Base-by-base conservation (phyloP, 1,284 basidiomycete genomes). In the Ceratobasidium sp. region DNA sequence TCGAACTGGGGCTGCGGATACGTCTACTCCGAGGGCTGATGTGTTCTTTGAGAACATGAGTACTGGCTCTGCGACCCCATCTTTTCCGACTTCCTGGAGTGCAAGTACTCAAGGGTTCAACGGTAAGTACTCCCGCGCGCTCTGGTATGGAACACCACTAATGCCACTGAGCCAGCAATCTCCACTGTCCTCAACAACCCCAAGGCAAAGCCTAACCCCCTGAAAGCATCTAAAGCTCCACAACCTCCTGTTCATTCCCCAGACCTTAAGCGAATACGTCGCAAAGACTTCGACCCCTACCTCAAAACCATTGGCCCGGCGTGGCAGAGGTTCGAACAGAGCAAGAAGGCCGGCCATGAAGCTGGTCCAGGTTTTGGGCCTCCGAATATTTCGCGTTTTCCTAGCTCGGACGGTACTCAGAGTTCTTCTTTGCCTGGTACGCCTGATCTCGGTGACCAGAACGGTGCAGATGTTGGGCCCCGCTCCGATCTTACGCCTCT, bases 281-380 rank as follows among this genome's bases (percentile, higher is more conserved):
- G 93, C 55, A 94, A 91, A 78, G 92, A 95, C 81, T 95, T 96
- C 78, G 92, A 95, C 75, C 81, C 89, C 0, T 97, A 96, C 82
- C 85, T 96, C 18, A 85, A 87, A 41, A 85, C 89, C 7, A 86
- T 96, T 73, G 82, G 85, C 0, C 87, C 91, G 9, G 91, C 95
- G 78, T 96, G 93, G 90, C 89, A 91, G 71, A 85, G 85, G 57
- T 91, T 91, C 78, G 83, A 90, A 77, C 84, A 83, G 41, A 89
- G 83, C 74, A 57, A 47, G 26, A 61, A 66, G 23, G 66, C 57
- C 5, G 59, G 47, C 6, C 57, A 80, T 54, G 62, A 80, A 11
- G 69, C 77, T 41, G 73, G 77, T 8, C 79, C 80, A 47, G 73
- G 77, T 4, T 73, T 77, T 2, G 76, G 79, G 16, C 74, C 76